Percentiles rank a stretch among this genome's conserved stretches.
phyloP scores from a whole-genome alignment of 2,329 filamentous ascomycete genomes.

The Penicillium verrucosum region DNA sequence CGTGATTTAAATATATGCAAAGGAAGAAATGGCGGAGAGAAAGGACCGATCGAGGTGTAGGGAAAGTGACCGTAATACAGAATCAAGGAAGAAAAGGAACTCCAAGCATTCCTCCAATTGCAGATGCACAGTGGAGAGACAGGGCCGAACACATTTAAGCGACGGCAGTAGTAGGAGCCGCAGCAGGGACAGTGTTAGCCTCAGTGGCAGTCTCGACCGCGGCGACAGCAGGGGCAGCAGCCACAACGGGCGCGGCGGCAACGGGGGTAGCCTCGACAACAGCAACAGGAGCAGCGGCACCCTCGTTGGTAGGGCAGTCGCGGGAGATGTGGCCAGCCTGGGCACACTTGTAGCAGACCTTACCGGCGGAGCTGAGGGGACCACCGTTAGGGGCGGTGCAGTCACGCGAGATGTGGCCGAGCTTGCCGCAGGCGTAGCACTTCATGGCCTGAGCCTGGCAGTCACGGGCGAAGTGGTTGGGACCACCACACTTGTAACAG shows the following conservation, averaged over 20 bases:
- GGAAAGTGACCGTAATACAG: slow-evolving; percentile 33
- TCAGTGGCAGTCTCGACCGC: slow-evolving; percentile 38
- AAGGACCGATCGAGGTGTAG: slow-evolving; percentile 24
- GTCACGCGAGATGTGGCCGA: slow-evolving; percentile 89
- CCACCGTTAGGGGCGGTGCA: slow-evolving; percentile 97
- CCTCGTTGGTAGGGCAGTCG: slow-evolving; percentile 76
- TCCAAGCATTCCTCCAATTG: neutral
- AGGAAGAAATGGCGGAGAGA: slow-evolving; percentile 30
- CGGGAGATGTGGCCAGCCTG: slow-evolving; percentile 94
- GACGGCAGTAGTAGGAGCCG: slow-evolving; percentile 44
- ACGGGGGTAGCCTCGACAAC: slow-evolving; percentile 23
- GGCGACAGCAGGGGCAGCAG: slow-evolving; percentile 37
- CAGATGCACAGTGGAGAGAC: slow-evolving; percentile 14
- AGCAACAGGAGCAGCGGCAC: slow-evolving; percentile 36
- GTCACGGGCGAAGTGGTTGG: slow-evolving; percentile 97
- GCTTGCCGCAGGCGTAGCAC: slow-evolving; percentile 95
- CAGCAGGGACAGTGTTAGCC: slow-evolving; percentile 19
- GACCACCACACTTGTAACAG: slow-evolving; percentile 72
- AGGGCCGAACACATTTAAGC: slow-evolving; percentile 35
- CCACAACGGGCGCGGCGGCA: slow-evolving; percentile 20
- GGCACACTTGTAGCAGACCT: slow-evolving; percentile 98
- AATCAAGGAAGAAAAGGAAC: slow-evolving; percentile 17
- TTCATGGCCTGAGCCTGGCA: slow-evolving; percentile 99
- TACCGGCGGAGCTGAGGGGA: slow-evolving; percentile 89
- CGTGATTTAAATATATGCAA: slow-evolving; percentile 40